A percentile compares a stretch with the other conserved stretches of the same genome.
Conservation (phyloP, 1,139 yeast genomes). For the Casaregolazyma lundiana region DNA sequence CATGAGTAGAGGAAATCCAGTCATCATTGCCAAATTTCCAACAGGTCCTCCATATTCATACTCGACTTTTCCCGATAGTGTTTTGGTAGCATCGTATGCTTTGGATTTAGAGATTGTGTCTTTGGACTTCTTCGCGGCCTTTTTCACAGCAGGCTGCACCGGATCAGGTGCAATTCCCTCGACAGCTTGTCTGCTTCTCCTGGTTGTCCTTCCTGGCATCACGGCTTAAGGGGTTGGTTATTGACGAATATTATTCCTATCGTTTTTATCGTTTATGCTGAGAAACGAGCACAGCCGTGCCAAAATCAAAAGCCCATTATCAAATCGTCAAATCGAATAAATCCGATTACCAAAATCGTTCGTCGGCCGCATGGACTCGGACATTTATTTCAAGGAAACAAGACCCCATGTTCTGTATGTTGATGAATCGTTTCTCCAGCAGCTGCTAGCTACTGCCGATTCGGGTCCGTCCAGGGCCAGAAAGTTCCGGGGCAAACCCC, state of each 20-base stretch:
- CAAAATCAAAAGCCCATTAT: too few relatives aligned
- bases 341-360: too few relatives aligned
- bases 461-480: not conserved
- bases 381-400: constrained; percentile 16
- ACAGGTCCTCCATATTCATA: constrained; percentile 92
- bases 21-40: constrained; percentile 93
- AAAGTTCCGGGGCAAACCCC: not conserved
- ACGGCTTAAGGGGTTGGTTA: not conserved
- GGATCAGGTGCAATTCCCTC: not conserved
- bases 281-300: too few relatives aligned
- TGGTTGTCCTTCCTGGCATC: not conserved
- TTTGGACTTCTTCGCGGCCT: not conserved
- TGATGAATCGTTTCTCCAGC: not conserved
- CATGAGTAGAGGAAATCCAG: constrained; percentile 90
- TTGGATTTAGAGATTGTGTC: constrained; percentile 4
- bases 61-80: constrained; percentile 18
- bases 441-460: not conserved
- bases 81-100: constrained; percentile 21
- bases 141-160: not conserved
- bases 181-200: not conserved
- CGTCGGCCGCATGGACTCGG: constrained; percentile 23
- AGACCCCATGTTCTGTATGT: constrained; percentile 20
- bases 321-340: too few relatives aligned
- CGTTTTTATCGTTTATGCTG: not conserved
- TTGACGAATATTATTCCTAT: not conserved